Percentiles rank a stretch among this genome's conserved stretches.
These are phyloP conservation scores for Pythium coloratum DNA, from an alignment of 352 stramenopile genomes.

Conservation along the genomic window DNA sequence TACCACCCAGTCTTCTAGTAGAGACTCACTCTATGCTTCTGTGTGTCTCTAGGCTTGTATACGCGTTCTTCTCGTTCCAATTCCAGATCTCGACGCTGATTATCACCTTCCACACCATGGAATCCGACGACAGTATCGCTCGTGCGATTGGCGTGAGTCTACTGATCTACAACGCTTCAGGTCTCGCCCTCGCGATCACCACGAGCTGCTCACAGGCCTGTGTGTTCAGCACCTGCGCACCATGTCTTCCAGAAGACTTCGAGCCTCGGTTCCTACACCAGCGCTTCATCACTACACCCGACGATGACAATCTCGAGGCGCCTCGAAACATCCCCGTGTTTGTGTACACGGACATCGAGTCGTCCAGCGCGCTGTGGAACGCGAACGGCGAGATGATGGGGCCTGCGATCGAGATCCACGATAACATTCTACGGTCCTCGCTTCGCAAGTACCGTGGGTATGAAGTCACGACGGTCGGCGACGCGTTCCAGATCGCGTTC, in stretches of 20 bases:
- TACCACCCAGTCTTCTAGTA: neutral
- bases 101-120: neutral
- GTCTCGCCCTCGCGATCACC: constrained; percentile 18
- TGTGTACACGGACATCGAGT: constrained; percentile 33
- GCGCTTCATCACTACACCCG: neutral
- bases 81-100: constrained; percentile 34
- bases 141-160: constrained; percentile 15
- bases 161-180: constrained; percentile 15
- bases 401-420: constrained; percentile 31
- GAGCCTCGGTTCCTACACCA: constrained; percentile 14
- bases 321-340: constrained; percentile 29
- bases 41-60: constrained; percentile 39
- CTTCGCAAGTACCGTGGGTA: constrained; percentile 55
- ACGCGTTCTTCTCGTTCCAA: constrained; percentile 58
- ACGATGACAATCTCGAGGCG: constrained; percentile 8
- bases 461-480: constrained; percentile 70
- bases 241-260: constrained; percentile 20
- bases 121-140: neutral
- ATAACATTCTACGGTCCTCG: constrained; percentile 30
- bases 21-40: too few relatives aligned
- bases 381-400: constrained; percentile 37
- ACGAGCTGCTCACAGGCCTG: constrained; percentile 22
- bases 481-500: constrained; percentile 74
- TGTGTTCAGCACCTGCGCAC: constrained; percentile 13
- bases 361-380: constrained; percentile 19